Conservation (phyloP, 257 asterid genomes). For the Solanum chiquidenum region DNA sequence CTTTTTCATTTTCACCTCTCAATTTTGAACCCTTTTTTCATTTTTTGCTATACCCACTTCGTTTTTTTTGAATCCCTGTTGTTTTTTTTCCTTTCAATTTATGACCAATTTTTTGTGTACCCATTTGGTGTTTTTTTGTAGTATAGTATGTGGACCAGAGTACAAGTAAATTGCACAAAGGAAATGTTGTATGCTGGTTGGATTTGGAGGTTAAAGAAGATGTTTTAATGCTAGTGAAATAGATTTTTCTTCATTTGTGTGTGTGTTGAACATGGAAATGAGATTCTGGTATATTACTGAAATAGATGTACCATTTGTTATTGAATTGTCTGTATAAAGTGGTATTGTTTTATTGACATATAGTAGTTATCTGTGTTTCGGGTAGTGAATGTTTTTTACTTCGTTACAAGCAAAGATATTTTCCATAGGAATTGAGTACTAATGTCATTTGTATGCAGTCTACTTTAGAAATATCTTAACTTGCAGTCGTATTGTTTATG, state of each 20-base stretch:
- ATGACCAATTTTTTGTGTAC: not conserved
- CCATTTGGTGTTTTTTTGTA: not conserved
- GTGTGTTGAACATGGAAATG: not conserved
- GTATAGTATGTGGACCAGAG: not conserved
- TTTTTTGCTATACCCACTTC: not conserved
- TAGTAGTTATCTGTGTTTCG: not conserved
- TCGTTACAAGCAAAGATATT: not conserved
- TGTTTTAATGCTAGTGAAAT: not conserved
- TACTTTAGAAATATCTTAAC: not conserved
- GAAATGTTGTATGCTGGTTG: not conserved
- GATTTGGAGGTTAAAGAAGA: not conserved
- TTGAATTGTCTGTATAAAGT: not conserved
- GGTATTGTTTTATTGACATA: not conserved
- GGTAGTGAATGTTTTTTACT: not conserved
- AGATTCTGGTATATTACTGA: not conserved
- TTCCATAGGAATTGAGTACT: not conserved
- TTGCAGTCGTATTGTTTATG: not conserved
- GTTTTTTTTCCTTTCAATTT: not conserved
- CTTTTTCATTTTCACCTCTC: not conserved
- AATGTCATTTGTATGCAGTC: not conserved
- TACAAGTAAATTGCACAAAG: not conserved
- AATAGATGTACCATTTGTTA: not conserved
- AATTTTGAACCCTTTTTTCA: not conserved
- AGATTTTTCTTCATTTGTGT: not conserved
- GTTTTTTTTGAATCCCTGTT: not conserved